Evolutionary conservation across 1,139 yeast genomes (phyloP).

Genomic region (Suhomyces atakaporum): DNA sequence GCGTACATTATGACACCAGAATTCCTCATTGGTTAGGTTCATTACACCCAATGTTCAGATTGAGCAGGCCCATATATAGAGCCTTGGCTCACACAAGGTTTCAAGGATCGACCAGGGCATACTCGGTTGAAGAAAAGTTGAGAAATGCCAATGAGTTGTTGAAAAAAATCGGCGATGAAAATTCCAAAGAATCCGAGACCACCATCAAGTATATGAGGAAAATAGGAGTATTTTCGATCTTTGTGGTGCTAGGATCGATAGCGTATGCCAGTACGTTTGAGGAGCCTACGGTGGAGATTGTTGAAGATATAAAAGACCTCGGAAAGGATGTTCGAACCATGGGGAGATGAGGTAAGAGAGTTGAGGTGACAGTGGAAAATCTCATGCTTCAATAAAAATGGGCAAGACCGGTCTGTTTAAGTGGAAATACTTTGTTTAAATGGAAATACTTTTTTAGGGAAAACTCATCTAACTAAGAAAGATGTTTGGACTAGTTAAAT

Average conservation of each 20-base stretch:
- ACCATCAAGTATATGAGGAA: constrained; percentile 34
- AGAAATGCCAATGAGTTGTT: constrained; percentile 23
- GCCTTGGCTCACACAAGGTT: not conserved
- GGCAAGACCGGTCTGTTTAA: too few relatives aligned
- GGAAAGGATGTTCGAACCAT: constrained; percentile 14
- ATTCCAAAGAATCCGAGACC: constrained; percentile 32
- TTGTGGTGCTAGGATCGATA: constrained; percentile 37
- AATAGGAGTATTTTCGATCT: constrained; percentile 36
- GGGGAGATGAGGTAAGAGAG: not conserved
- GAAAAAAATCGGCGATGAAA: constrained; percentile 38
- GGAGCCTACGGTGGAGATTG: constrained; percentile 15
- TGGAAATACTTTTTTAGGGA: too few relatives aligned
- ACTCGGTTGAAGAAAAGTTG: constrained; percentile 17
- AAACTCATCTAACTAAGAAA: too few relatives aligned
- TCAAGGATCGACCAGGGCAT: constrained; percentile 1
- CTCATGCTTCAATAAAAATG: too few relatives aligned
- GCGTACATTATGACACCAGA: too few relatives aligned
- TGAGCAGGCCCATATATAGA: not conserved
- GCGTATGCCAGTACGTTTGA: constrained; percentile 33
- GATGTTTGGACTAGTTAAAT: too few relatives aligned
- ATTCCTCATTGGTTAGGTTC: too few relatives aligned
- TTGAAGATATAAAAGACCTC: constrained; percentile 17
- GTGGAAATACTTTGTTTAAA: too few relatives aligned
- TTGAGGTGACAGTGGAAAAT: too few relatives aligned
- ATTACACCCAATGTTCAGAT: not conserved